phyloP scores from a whole-genome alignment of 2,329 filamentous ascomycete genomes.

The Metarhizium humberi region DNA sequence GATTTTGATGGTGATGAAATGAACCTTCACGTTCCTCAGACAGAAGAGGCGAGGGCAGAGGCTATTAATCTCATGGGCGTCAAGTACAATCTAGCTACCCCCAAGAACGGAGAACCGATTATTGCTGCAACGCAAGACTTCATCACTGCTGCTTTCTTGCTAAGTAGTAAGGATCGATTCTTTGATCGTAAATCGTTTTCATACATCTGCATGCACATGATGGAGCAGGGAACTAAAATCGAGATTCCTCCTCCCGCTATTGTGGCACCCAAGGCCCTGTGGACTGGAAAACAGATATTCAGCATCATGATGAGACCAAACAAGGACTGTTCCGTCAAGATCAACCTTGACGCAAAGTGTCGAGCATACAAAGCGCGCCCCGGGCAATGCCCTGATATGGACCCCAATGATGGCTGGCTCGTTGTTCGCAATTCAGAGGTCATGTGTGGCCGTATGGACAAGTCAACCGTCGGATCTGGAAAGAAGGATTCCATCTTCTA shows the following conservation, averaged over 20 bases:
- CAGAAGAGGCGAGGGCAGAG: constrained; percentile 90
- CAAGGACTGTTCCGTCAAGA: constrained; percentile 66
- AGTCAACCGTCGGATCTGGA: constrained; percentile 89
- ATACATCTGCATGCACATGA: constrained; percentile 90
- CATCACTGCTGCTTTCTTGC: constrained; percentile 85
- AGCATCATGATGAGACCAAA: constrained; percentile 87
- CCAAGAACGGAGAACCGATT: constrained; percentile 95
- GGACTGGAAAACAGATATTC: constrained; percentile 97
- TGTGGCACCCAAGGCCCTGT: constrained; percentile 74
- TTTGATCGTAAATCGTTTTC: constrained; percentile 83
- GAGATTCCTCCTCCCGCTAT: constrained; percentile 83
- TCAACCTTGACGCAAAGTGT: constrained; percentile 91
- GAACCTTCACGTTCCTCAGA: constrained; percentile 97
- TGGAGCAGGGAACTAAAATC: constrained; percentile 66
- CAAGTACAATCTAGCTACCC: constrained; percentile 90
- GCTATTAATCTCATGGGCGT: constrained; percentile 97
- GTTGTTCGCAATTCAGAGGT: constrained; percentile 94
- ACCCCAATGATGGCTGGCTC: constrained; percentile 81
- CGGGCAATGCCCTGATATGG: constrained; percentile 57
- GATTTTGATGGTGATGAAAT: constrained; percentile 99
- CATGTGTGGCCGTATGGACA: constrained; percentile 97
- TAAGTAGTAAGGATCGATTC: constrained; percentile 89
- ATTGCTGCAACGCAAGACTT: constrained; percentile 99
- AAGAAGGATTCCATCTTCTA: constrained; percentile 99
- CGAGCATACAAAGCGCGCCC: constrained; percentile 63